phyloP scores from a whole-genome alignment of 257 asterid species.

The Echites panduratus region DNA sequence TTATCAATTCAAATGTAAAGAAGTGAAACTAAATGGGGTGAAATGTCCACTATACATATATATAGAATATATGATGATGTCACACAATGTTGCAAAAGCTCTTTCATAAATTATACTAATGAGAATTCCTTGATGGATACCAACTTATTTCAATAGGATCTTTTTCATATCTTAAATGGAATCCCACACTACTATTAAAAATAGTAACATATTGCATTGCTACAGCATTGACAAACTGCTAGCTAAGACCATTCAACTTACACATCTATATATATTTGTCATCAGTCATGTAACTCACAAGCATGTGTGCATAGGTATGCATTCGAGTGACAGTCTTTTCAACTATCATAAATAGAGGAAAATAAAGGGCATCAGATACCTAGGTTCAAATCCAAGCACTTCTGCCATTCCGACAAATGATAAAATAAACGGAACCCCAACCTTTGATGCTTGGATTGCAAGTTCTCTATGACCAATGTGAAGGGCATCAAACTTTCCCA shows the following conservation, averaged over 20 bases:
- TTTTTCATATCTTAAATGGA: too few species aligned
- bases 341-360: background rate
- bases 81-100: too few species aligned
- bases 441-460: slow-evolving; percentile 85
- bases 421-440: slow-evolving; percentile 76
- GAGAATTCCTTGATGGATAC: too few species aligned
- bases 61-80: too few species aligned
- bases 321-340: background rate
- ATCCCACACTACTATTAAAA: too few species aligned
- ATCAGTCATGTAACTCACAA: background rate
- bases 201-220: too few species aligned
- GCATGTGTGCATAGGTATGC: background rate
- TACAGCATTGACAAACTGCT: too few species aligned
- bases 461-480: slow-evolving; percentile 97
- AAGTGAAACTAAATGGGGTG: background rate
- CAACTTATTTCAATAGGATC: too few species aligned
- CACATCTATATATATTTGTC: background rate
- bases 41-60: background rate
- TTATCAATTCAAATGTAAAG: background rate
- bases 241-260: too few species aligned
- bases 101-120: too few species aligned
- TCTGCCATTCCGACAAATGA: slow-evolving; percentile 93
- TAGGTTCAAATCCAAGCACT: slow-evolving; percentile 90
- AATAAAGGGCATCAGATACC: slow-evolving; percentile 40
- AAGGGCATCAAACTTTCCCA: slow-evolving; percentile 98